phyloP scores from a whole-genome alignment of 768 basidiomycete genomes.

The Amanita phalloides region DNA sequence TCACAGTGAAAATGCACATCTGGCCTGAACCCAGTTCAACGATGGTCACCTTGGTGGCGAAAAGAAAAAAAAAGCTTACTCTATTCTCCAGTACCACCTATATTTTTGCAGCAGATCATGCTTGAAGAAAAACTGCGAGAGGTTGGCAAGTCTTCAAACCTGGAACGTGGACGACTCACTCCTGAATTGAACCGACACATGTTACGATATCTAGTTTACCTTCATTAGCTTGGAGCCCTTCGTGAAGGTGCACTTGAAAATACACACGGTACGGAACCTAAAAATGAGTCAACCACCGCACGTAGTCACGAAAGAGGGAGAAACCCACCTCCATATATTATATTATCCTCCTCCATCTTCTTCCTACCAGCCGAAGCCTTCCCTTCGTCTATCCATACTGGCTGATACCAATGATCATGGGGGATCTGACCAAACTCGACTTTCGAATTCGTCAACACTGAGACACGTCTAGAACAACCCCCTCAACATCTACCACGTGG shows the following conservation, averaged over 20 bases:
- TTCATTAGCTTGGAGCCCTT: not conserved
- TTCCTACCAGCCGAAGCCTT: conserved; percentile 46
- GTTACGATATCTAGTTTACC: conserved; percentile 36
- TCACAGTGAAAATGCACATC: conserved; percentile 73
- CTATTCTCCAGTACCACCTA: conserved; percentile 75
- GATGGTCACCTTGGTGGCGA: not conserved
- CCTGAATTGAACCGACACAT: conserved; percentile 67
- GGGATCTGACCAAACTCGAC: conserved; percentile 53
- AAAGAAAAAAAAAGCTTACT: conserved; percentile 29
- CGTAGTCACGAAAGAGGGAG: not conserved
- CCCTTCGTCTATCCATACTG: conserved; percentile 63
- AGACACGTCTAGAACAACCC: conserved; percentile 16
- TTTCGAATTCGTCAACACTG: conserved; percentile 16
- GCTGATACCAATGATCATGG: conserved; percentile 61
- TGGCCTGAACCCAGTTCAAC: conserved; percentile 28
- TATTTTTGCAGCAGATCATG: conserved; percentile 57
- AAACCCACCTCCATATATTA: conserved; percentile 33
- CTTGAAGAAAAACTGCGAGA: conserved; percentile 51
- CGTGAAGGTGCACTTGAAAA: conserved; percentile 15
- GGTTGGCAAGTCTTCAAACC: not conserved
- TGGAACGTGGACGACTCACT: conserved; percentile 20
- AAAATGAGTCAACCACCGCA: not conserved
- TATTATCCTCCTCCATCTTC: conserved; percentile 42
- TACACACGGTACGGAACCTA: conserved; percentile 5
- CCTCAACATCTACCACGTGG: not conserved